Evolutionary conservation across 805 yeast species (phyloP), one percentile per base, ranked within the genome.

Genomic region (Grigorovia jiainica): DNA sequence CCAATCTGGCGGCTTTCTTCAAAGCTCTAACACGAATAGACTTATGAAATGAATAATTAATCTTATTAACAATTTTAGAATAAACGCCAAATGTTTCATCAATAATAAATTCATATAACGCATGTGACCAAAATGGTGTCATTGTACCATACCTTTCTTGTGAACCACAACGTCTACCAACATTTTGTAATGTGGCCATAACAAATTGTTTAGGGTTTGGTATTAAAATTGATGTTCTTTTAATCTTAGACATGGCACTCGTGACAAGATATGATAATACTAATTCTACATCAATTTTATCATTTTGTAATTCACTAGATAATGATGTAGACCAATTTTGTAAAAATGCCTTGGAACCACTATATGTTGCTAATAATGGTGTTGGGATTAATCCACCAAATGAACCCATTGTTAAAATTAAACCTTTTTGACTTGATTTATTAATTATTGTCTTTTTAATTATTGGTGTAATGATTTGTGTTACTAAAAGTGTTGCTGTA

Each of bases 121-220:
- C 97, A 65, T 92, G 98, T 2, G 87, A 64, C 86, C 95, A 87
- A 72, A 71, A 92, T 27, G 98, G 98, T 1, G 97, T 90, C 43
- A 71, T 65, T 2, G 96, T 87, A 27, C 79, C 94, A 53, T 61
- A 86, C 54, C 95, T 76, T 48, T 85, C 95, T 63, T 87, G 95
- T 16, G 97, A 94, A 43, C 98, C 98, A 38, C 79, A 77, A 52
- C 95, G 77, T 57, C 85, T 80, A 19, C 97, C 97, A 46, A 81
- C 75, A 42, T 73, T 70, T 36, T 65, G 65, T 54, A 92, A 72
- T 6, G 85, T 72, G 16, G 92, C 65, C n/a, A 66, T 60, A 34
- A 92, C 98, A 63, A 92, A 92, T 20, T 59, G 58, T 59, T 76
- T 75, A 42, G 97, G 95, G 54, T 68, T 79, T 46, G 98, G 98